phyloP scores from a whole-genome alignment of 2,329 filamentous ascomycete species.

The Scedosporium boydii region DNA sequence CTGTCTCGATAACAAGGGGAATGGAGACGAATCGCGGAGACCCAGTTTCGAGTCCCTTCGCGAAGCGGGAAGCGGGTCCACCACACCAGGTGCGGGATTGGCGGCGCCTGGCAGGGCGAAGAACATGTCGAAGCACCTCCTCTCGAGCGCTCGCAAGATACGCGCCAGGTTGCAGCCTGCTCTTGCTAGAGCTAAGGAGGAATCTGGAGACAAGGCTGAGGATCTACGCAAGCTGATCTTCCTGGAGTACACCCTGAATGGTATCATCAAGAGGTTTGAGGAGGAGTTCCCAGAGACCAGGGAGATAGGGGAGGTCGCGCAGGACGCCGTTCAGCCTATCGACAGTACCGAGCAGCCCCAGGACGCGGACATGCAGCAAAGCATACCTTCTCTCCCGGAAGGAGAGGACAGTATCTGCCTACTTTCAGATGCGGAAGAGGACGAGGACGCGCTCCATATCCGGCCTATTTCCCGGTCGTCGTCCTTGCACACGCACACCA shows the following conservation, averaged over 20 bases:
- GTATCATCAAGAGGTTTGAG: constrained; percentile 92
- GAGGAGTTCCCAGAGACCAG: constrained; percentile 91
- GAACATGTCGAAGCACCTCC: constrained; percentile 85
- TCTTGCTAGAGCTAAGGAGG: constrained; percentile 61
- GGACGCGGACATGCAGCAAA: not conserved
- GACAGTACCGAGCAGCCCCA: constrained; percentile 4
- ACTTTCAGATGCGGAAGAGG: constrained; percentile 19
- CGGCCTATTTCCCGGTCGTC: constrained; percentile 39
- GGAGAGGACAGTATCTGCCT: constrained; percentile 25
- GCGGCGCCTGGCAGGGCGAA: constrained; percentile 58
- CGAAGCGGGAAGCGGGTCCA: constrained; percentile 41
- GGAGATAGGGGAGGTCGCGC: constrained; percentile 14
- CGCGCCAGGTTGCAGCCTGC: constrained; percentile 74
- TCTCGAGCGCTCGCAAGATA: constrained; percentile 84
- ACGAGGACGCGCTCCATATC: constrained; percentile 32
- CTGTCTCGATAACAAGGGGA: constrained; percentile 70
- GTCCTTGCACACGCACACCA: constrained; percentile 38
- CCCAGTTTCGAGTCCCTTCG: constrained; percentile 42
- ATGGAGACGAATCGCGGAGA: constrained; percentile 48
- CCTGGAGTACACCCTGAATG: constrained; percentile 77
- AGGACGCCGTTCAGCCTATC: not conserved
- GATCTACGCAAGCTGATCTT: constrained; percentile 78
- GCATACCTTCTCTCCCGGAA: constrained; percentile 28
- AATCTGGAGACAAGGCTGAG: constrained; percentile 55
- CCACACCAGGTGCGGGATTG: constrained; percentile 23